A percentile compares a stretch with the other conserved stretches of the same genome.
Evolutionary conservation across 192 early-diverging fungal genomes (phyloP).

Genomic region (Coemansia sp.): DNA sequence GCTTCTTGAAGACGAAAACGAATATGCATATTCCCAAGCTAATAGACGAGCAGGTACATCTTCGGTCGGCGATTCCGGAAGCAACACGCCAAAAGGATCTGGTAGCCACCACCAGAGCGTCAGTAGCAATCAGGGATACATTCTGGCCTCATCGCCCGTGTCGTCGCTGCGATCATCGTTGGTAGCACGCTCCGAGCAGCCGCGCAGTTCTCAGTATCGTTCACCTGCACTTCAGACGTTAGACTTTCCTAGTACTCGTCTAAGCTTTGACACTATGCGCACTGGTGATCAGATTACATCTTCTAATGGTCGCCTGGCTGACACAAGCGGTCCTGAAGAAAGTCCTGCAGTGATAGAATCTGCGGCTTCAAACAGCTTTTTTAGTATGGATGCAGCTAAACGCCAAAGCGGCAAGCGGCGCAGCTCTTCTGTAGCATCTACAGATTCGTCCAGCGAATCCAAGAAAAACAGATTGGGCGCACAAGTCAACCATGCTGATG

Average conservation of each 20-base stretch:
- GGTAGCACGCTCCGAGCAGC: constrained; percentile 14
- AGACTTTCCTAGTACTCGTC: neutral
- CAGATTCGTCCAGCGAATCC: neutral
- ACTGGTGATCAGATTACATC: neutral
- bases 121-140: neutral
- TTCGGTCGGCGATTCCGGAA: neutral
- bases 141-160: constrained; percentile 44
- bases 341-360: neutral
- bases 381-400: constrained; percentile 5
- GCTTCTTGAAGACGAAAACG: constrained; percentile 27
- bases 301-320: too few relatives aligned
- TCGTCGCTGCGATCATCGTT: constrained; percentile 52
- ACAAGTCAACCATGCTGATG: neutral
- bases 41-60: neutral
- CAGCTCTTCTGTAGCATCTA: constrained; percentile 21
- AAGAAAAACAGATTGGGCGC: neutral
- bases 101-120: neutral
- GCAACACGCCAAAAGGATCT: constrained; percentile 1
- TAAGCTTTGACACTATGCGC: constrained; percentile 1
- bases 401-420: constrained; percentile 35
- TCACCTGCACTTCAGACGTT: neutral
- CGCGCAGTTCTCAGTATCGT: neutral
- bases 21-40: constrained; percentile 6
- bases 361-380: neutral
- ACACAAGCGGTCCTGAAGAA: neutral